A percentile compares a stretch with the other conserved stretches of the same genome.
Conservation (phyloP, 2,329 filamentous ascomycete species). For the Cladophialophora exuberans region DNA sequence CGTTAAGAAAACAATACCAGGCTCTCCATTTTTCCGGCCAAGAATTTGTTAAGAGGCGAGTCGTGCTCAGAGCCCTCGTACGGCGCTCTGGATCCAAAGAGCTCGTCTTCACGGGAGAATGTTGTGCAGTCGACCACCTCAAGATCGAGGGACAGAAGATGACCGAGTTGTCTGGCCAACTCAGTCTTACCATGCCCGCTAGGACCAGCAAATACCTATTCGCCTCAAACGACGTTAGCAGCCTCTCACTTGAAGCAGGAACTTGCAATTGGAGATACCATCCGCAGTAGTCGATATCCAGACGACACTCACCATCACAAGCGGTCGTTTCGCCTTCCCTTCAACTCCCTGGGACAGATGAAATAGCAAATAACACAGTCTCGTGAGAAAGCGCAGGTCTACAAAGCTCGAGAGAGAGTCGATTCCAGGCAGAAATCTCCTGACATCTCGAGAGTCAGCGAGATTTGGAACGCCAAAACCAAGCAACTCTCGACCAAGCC, state of each 20-base stretch:
- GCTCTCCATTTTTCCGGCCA: constrained; percentile 42
- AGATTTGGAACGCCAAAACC: too few relatives aligned
- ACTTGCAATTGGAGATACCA: neutral
- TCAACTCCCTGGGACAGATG: too few relatives aligned
- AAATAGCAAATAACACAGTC: too few relatives aligned
- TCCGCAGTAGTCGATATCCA: neutral
- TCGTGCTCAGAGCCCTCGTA: constrained; percentile 44
- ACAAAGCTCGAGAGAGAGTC: too few relatives aligned
- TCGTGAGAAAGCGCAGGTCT: too few relatives aligned
- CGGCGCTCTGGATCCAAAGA: constrained; percentile 48
- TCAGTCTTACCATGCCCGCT: constrained; percentile 57
- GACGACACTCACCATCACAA: too few relatives aligned
- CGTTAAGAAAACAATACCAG: constrained; percentile 55
- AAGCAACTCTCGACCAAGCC: too few relatives aligned
- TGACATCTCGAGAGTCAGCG: too few relatives aligned
- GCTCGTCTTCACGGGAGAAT: constrained; percentile 42
- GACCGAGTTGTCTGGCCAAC: constrained; percentile 47
- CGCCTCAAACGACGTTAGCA: neutral
- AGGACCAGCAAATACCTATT: constrained; percentile 48
- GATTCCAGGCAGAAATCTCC: too few relatives aligned
- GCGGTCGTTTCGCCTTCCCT: too few relatives aligned
- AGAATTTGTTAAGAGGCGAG: constrained; percentile 53
- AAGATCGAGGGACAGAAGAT: constrained; percentile 44
- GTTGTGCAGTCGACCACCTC: constrained; percentile 47
- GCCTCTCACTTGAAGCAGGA: neutral